These are phyloP conservation scores for Plasmodium blacklocki DNA, from an alignment of 169 alveolate genomes.

Conservation along the genomic window DNA sequence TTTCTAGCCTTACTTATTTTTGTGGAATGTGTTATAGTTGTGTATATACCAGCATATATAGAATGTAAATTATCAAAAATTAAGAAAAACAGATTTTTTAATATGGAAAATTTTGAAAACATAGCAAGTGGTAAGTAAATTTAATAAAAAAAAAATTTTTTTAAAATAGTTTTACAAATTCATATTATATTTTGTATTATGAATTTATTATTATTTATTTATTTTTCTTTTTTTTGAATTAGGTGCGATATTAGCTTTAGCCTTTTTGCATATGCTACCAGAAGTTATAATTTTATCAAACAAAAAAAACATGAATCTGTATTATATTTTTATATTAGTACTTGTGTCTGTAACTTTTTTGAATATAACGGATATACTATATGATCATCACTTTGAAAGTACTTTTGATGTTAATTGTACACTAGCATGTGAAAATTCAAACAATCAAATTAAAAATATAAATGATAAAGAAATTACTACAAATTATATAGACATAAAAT, in stretches of 20 bases:
- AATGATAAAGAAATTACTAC: constrained; percentile 15
- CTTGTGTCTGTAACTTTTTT: constrained; percentile 69
- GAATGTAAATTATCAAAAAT: constrained; percentile 36
- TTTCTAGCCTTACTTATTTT: constrained; percentile 44
- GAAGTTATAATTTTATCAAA: constrained; percentile 54
- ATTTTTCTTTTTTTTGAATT: constrained; percentile 9
- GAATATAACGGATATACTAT: constrained; percentile 67
- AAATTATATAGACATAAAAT: constrained; percentile 20
- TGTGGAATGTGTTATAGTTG: constrained; percentile 67
- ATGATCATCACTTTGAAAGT: constrained; percentile 48
- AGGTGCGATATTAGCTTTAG: constrained; percentile 75
- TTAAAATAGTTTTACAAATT: constrained; percentile 9
- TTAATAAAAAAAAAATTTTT: no score
- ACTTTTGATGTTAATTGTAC: constrained; percentile 46
- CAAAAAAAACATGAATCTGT: constrained; percentile 51
- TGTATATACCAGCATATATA: constrained; percentile 45
- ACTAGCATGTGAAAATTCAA: constrained; percentile 18
- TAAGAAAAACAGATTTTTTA: constrained; percentile 36
- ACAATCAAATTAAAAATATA: constrained; percentile 21
- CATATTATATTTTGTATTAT: neutral
- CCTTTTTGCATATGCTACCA: constrained; percentile 70
- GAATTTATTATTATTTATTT: no score
- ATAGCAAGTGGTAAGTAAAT: constrained; percentile 73
- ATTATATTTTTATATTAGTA: constrained; percentile 45
- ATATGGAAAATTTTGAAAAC: constrained; percentile 69